Base-by-base conservation (phyloP, 148 eudicot genomes). In the Rhododendron williamsianum region DNA sequence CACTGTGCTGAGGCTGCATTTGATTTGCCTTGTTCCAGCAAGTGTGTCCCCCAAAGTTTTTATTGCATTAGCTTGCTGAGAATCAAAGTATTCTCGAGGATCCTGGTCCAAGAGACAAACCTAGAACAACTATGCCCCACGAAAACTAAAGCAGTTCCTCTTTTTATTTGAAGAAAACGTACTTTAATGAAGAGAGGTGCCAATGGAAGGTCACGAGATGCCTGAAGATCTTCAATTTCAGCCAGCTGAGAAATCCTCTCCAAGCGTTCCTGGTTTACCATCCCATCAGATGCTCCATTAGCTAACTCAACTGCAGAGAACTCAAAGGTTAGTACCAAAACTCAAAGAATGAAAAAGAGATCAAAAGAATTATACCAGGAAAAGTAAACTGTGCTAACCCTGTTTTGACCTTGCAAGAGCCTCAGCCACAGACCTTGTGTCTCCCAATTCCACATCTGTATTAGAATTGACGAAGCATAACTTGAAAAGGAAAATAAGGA, bases 171-270 rank as follows among this genome's bases (percentile, higher is more conserved):
- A 67, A 77, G 78, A 81, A 86, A 83, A 6, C 88, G 84, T 78
- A 94, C 99, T 96, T 97, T 95, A 81, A 97, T 97, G 91, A 91
- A 91, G 72, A 97, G 96, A 83, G 98, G 96, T 79, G 99, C 98
- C 72, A 97, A 90, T 81, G 96, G 95, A 84, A 90, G 99, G 83
- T 90, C 98, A 87, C 81, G 92, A 87, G 98, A 87, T 84, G 93
- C 96, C 94, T 95, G 98, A 85, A 95, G 98, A 90, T 97, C 99
- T 84, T 97, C 98, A 78, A 97, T 92, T 90, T 95, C 98, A 56
- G 98, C 93, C 90, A 90, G 90, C 88, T 93, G 92, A 80, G 94
- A 91, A 43, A 92, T 86, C 87, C 93, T 92, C 78, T 89, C 90
- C 82, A 91, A 86, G 77, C 91, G 91, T 79, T 89, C 96, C 92